Evolutionary conservation across 1,139 yeast genomes (phyloP).

Genomic region (Blastobotrys elegans): DNA sequence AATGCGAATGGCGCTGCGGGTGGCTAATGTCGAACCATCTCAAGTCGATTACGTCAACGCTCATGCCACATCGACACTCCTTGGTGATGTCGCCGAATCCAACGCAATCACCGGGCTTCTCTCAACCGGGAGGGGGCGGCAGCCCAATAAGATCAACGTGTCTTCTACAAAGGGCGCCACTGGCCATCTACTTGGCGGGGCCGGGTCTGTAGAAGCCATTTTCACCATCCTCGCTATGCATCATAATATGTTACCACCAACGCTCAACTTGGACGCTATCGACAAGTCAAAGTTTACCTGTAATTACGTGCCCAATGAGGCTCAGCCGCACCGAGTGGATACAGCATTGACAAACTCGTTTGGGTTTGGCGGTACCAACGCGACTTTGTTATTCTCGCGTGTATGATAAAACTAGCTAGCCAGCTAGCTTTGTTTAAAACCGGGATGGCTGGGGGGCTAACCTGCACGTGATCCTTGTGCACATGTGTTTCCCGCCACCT

Average conservation of each 20-base stretch:
- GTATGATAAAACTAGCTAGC: not conserved
- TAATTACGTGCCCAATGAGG: slow-evolving; percentile 54
- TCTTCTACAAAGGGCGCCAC: slow-evolving; percentile 88
- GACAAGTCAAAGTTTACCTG: slow-evolving; percentile 44
- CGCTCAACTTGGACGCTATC: slow-evolving; percentile 57
- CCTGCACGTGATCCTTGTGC: no score
- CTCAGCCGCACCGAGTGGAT: slow-evolving; percentile 39
- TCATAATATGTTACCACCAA: slow-evolving; percentile 65
- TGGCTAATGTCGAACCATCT: slow-evolving; percentile 42
- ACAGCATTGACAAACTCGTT: slow-evolving; percentile 83
- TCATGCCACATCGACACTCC: slow-evolving; percentile 88
- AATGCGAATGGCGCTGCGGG: slow-evolving; percentile 67
- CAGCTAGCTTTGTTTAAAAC: no score
- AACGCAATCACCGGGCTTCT: slow-evolving; percentile 56
- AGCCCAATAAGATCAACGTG: slow-evolving; percentile 37
- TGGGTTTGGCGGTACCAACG: slow-evolving; percentile 97
- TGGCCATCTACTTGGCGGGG: slow-evolving; percentile 94
- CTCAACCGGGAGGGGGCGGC: slow-evolving; percentile 21
- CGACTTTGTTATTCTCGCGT: slow-evolving; percentile 38
- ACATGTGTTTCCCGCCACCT: no score
- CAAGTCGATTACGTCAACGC: slow-evolving; percentile 81
- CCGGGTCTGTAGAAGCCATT: slow-evolving; percentile 90
- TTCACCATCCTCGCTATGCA: slow-evolving; percentile 67
- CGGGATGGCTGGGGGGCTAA: no score
- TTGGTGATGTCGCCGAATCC: slow-evolving; percentile 90